Evolutionary conservation across 1,284 basidiomycete species (phyloP), one percentile per base, ranked within the genome.

Genomic region (Sporisorium iseilematis-ciliati): DNA sequence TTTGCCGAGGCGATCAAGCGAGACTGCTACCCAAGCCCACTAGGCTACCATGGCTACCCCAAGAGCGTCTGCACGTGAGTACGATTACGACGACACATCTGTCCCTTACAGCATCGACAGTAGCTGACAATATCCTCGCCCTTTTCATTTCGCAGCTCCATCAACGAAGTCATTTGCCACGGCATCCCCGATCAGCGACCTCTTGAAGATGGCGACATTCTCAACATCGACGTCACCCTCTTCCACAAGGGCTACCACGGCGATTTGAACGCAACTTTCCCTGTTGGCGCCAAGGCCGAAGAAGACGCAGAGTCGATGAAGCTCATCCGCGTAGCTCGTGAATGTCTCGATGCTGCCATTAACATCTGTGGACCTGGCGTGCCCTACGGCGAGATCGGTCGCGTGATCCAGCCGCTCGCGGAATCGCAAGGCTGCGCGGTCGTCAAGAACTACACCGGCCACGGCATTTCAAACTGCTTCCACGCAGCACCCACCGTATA

Each of bases 121-220:
- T 18, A 29, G 31, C 48, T 49, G 48, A 49, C 29, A 31, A 18
- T 3, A n/a, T n/a, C n/a, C n/a, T n/a, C n/a, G 26, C 10, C 26
- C 20, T 26, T 25, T 8, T 16, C 45, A n/a, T 26, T 8, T 26
- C 29, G 21, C 62, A 67, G 48, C 33, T 94, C 93, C 29, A 88
- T 99, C 45, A 99, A 99, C 86, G 97, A 99, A 86, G 92, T 91
- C 62, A 96, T 99, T 81, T 99, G 97, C 85, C 97, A 99, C 86
- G 93, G 94, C 3, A 84, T 85, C 23, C 83, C 83, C 2, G 82
- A 84, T 38, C 73, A 79, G 58, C 65, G 81, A 23, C 71, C 76
- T 26, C 65, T 85, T 18, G 56, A 82, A 38, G 82, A 83, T 42
- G 77, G 73, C 10, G 73, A 79, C 35, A 65, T 78, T 18, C 64